These are phyloP conservation scores for Suhomyces taliae DNA, from an alignment of 1,139 yeast species.

Conservation along the genomic window DNA sequence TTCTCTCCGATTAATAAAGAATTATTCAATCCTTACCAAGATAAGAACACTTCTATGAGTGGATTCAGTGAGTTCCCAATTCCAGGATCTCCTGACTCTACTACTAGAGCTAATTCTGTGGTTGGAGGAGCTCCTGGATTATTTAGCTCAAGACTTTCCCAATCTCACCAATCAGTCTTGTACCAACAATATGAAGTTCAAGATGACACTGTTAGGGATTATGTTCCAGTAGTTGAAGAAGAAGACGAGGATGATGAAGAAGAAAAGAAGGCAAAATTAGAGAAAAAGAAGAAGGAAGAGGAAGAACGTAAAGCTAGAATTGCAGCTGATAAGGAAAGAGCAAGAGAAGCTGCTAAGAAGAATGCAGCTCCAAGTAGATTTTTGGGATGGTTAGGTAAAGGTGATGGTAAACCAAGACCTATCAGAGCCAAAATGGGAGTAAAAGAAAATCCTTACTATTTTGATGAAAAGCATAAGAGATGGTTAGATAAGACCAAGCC, in stretches of 20 bases:
- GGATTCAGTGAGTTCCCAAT: slow-evolving; percentile 46
- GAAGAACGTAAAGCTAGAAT: slow-evolving; percentile 16
- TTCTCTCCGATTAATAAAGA: slow-evolving; percentile 13
- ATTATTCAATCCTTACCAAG: slow-evolving; percentile 31
- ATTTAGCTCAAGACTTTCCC: slow-evolving; percentile 42
- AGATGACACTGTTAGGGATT: slow-evolving; percentile 49
- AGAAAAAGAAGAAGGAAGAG: slow-evolving; percentile 14
- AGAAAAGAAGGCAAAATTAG: slow-evolving; percentile 12
- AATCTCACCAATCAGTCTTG: slow-evolving; percentile 47
- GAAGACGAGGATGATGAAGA: slow-evolving; percentile 42
- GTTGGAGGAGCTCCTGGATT: slow-evolving; percentile 38
- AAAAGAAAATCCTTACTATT: slow-evolving; percentile 53
- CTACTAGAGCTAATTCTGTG: slow-evolving; percentile 49
- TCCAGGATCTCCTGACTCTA: slow-evolving; percentile 49
- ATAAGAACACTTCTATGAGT: slow-evolving; percentile 22
- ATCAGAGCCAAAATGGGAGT: slow-evolving; percentile 86
- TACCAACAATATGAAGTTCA: slow-evolving; percentile 50
- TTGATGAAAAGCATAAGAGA: slow-evolving; percentile 79
- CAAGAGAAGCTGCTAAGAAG: slow-evolving; percentile 15
- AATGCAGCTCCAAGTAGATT: slow-evolving; percentile 32
- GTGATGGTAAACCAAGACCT: slow-evolving; percentile 69
- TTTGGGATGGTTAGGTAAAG: slow-evolving; percentile 49
- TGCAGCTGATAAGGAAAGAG: slow-evolving; percentile 18
- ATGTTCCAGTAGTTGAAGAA: slow-evolving; percentile 46
- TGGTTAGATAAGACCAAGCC: slow-evolving; percentile 81